A percentile compares a stretch with the other conserved stretches of the same genome.
These are phyloP conservation scores for Zhuliangozyma parablackwelliae DNA, from an alignment of 1,139 yeast species.

Conservation along the genomic window DNA sequence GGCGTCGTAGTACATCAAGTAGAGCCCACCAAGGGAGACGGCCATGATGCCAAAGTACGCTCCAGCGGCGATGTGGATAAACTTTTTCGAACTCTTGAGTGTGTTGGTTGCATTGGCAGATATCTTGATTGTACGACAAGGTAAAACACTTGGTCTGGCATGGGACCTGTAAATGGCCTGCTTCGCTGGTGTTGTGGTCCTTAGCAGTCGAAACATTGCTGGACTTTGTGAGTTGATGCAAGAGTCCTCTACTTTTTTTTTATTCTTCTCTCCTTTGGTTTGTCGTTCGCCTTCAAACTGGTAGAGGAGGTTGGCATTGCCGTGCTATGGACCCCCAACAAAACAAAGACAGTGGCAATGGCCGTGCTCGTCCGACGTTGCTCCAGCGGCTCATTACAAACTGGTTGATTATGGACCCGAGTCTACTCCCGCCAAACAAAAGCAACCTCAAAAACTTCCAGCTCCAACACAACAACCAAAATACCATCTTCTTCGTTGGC, in stretches of 20 bases:
- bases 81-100: constrained; percentile 13
- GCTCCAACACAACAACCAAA: constrained; percentile 26
- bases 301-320: too few species aligned
- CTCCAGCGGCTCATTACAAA: constrained; percentile 28
- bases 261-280: too few species aligned
- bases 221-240: too few species aligned
- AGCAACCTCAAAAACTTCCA: constrained; percentile 30
- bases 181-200: too few species aligned
- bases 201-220: too few species aligned
- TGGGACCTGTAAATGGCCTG: too few species aligned
- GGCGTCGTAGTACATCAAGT: constrained; percentile 40
- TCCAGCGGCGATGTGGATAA: constrained; percentile 39
- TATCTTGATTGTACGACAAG: neutral
- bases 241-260: too few species aligned
- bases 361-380: constrained; percentile 5
- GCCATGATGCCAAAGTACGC: constrained; percentile 42
- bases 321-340: too few species aligned
- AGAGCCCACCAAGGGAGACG: constrained; percentile 37
- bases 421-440: constrained; percentile 3
- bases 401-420: constrained; percentile 45
- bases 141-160: too few species aligned
- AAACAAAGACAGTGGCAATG: too few species aligned
- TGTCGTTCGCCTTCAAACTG: too few species aligned
- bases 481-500: constrained; percentile 52
- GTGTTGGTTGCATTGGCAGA: neutral